These are phyloP conservation scores for Aspergillus floridensis DNA, from an alignment of 2,329 filamentous ascomycete genomes.

Conservation along the genomic window DNA sequence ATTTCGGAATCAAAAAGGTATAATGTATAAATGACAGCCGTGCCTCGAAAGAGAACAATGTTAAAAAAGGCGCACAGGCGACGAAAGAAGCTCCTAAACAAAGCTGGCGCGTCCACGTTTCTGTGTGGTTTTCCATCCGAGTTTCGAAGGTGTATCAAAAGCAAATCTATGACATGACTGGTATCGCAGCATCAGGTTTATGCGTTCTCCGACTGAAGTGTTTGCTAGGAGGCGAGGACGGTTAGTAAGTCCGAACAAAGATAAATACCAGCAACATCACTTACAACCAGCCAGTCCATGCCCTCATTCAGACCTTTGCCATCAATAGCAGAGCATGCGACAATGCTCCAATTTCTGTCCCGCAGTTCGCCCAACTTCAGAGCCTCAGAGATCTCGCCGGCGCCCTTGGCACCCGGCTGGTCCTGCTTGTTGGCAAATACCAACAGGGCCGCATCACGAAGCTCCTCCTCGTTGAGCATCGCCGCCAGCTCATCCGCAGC, in stretches of 20 bases:
- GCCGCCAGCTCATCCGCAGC: slow-evolving; percentile 88
- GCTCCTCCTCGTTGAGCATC: slow-evolving; percentile 96
- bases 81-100: slow-evolving; percentile 20
- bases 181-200: slow-evolving; percentile 31
- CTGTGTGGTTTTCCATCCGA: slow-evolving; percentile 17
- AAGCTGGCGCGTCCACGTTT: not conserved
- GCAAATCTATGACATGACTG: slow-evolving; percentile 31
- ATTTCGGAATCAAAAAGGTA: slow-evolving; percentile 25
- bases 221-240: slow-evolving; percentile 34
- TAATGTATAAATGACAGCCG: slow-evolving; percentile 38
- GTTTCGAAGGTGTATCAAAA: slow-evolving; percentile 29
- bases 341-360: slow-evolving; percentile 98
- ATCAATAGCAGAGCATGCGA: slow-evolving; percentile 94
- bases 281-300: slow-evolving; percentile 97
- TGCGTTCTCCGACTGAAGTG: slow-evolving; percentile 45
- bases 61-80: not conserved
- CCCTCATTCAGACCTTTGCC: slow-evolving; percentile 92
- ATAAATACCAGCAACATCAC: slow-evolving; percentile 27
- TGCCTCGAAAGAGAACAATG: slow-evolving; percentile 22
- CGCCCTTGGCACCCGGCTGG: slow-evolving; percentile 92
- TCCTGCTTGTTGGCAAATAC: slow-evolving; percentile 99
- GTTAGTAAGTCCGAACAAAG: slow-evolving; percentile 11
- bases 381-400: slow-evolving; percentile 93
- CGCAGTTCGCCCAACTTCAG: slow-evolving; percentile 84
- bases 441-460: slow-evolving; percentile 84